Evolutionary conservation across 768 basidiomycete species (phyloP), one percentile per base, ranked within the genome.

Genomic region (Thelephora ganbajun): DNA sequence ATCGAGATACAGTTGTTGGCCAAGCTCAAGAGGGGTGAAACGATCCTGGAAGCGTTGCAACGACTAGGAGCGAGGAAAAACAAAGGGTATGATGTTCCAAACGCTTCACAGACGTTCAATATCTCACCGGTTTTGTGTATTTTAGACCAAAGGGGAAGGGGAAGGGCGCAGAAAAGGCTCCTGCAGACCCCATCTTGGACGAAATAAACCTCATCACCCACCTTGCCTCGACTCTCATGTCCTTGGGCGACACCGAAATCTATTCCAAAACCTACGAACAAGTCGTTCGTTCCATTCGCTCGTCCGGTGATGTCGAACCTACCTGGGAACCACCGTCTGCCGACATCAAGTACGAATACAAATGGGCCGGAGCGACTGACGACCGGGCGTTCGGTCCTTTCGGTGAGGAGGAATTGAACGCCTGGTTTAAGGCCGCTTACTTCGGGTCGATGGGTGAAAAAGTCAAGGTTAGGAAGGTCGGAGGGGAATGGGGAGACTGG

Each of bases 241-340:
- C 83, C 0, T 72, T 90, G 12, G 88, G 87, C 19, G 88, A 94
- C 51, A 70, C 74, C 14, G 89, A 93, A 57, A 75, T 93, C 47
- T 94, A 93, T 65, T 83, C 80, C 35, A 80, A 76, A 60, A 83
- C 85, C 0, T 88, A 88, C 59, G 88, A 91, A 54, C 82, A 88
- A 58, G 71, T 94, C 45, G 77, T 94, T 16, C 80, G 85, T 49
- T 67, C 72, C 35, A 74, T 92, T 18, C 77, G 86, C 30, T 70
- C 77, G 3, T 79, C 84, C 5, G 87, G 85, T 35, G 68, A 64
- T 22, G 85, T 91, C 36, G 72, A 76, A 34, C 57, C 68, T 2
- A 68, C 72, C 45, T 91, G 90, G 89, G 64, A 70, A 0, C 84
- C 90, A 9, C 80, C 83, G 0, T 83, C 80, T 13, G 82, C 84